Base-by-base conservation (phyloP, 1,139 yeast species). In the Debaryomyces robertsiae region DNA sequence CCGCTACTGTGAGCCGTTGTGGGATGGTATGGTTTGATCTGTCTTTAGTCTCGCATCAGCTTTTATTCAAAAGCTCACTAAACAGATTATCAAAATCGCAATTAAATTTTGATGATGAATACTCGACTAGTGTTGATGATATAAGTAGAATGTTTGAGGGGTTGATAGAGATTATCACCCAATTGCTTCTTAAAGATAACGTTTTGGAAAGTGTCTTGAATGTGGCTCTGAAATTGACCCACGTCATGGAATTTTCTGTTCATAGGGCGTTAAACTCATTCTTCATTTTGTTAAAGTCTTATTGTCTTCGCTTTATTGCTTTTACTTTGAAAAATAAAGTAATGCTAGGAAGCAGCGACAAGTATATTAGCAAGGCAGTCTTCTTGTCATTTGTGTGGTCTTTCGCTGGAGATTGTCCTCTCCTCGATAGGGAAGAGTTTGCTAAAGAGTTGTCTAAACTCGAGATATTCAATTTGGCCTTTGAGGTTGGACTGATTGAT, bases 1-100 rank as follows among this genome's bases (percentile, higher is more conserved):
- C 89, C 0, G 98, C 98, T 0, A 93, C 98, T 0, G 78, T 93
- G 22, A 87, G 94, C 61, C 77, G 98, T 60, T 91, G 98, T 69
- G 96, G 96, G 6, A 82, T 93, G 79, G 70, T 91, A 1, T 86
- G 91, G 84, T 69, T 88, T 50, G 83, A 81, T 6, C 37, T 45
- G 5, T 47, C 54, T 2, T 40, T 65, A 24, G 53, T 58, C 2
- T 43, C 59, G 4, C 49, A 57, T 5, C 58, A 57, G 2, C 46
- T 49, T 1, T 35, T 55, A 10, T 46, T 54, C 27, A 44, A 60
- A 4, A 59, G 55, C 15, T 44, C 64, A 23, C 48, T 67, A 2
- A 61, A 60, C 27, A 65, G 58, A 22, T 45, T 58, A 28, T 35
- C 38, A 7, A 45, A 38, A 9, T 44, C 46, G 23, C 28, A 49